Percentiles rank a stretch among this genome's conserved stretches.
phyloP scores from a whole-genome alignment of 1,284 basidiomycete species.

The Vanrija sp. region DNA sequence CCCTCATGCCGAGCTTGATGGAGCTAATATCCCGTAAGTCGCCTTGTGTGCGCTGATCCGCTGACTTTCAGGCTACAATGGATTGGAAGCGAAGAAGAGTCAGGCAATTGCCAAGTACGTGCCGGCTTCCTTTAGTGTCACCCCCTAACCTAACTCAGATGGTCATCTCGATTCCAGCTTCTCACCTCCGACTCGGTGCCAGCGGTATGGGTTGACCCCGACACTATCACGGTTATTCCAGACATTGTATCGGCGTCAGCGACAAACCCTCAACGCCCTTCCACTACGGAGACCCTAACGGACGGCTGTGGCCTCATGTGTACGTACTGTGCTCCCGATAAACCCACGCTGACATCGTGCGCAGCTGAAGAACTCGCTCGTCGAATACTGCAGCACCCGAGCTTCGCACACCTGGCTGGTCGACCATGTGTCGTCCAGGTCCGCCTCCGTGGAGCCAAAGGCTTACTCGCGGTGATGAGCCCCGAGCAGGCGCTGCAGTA shows the following conservation, averaged over 20 bases:
- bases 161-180: constrained; percentile 35
- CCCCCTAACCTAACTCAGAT: constrained; percentile 4
- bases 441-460: constrained; percentile 37
- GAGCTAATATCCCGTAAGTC: constrained; percentile 20
- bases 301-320: constrained; percentile 45
- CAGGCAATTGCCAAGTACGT: constrained; percentile 40
- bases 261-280: constrained; percentile 3
- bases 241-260: constrained; percentile 32
- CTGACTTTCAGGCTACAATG: constrained; percentile 28
- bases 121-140: no score
- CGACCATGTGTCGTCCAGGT: constrained; percentile 33
- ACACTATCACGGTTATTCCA: constrained; percentile 11
- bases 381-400: constrained; percentile 16
- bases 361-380: constrained; percentile 28
- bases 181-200: constrained; percentile 37
- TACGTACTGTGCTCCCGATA: constrained; percentile 8
- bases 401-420: constrained; percentile 5
- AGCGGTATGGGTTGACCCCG: constrained; percentile 7
- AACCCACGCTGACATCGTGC: neutral
- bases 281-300: constrained; percentile 18
- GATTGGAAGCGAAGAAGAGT: constrained; percentile 23
- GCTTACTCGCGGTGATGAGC: constrained; percentile 36
- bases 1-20: constrained; percentile 10
- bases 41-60: neutral
- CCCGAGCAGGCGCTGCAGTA: constrained; percentile 15